Percentiles rank a stretch among this genome's conserved stretches.
phyloP scores from a whole-genome alignment of 2,329 filamentous ascomycete genomes.

The Colletotrichum echinochloae region DNA sequence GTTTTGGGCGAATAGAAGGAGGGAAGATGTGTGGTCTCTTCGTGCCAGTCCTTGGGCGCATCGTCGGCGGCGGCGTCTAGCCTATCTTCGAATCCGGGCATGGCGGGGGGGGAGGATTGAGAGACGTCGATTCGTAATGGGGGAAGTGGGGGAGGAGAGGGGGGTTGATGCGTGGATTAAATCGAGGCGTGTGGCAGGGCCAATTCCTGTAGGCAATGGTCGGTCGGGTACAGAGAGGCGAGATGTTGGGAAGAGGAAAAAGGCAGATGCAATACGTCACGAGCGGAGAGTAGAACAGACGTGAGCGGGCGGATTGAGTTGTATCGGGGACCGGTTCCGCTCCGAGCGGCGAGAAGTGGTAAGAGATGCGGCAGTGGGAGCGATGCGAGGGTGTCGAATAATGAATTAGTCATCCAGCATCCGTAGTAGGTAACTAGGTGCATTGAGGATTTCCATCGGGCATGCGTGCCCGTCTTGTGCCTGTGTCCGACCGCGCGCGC shows the following conservation, averaged over 20 bases:
- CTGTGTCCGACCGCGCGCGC: neutral
- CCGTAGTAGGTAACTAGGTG: no score
- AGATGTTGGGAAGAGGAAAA: neutral
- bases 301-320: constrained; percentile 11
- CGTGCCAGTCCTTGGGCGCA: constrained; percentile 45
- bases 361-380: neutral
- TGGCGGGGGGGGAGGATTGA: constrained; percentile 17
- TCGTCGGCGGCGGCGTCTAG: constrained; percentile 29
- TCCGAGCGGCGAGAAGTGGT: constrained; percentile 33
- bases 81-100: constrained; percentile 45
- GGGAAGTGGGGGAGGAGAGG: constrained; percentile 2
- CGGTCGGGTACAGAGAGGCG: neutral
- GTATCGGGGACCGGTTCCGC: constrained; percentile 35
- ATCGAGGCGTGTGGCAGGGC: neutral
- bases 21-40: constrained; percentile 54
- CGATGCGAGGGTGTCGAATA: neutral
- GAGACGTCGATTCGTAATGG: neutral
- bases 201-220: constrained; percentile 12
- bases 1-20: constrained; percentile 62
- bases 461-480: constrained; percentile 1
- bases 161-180: constrained; percentile 14
- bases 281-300: neutral
- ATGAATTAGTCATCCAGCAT: constrained; percentile 37
- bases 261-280: neutral
- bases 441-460: neutral